phyloP scores from a whole-genome alignment of 345 rosid genomes.

The Erucastrum elatum region DNA sequence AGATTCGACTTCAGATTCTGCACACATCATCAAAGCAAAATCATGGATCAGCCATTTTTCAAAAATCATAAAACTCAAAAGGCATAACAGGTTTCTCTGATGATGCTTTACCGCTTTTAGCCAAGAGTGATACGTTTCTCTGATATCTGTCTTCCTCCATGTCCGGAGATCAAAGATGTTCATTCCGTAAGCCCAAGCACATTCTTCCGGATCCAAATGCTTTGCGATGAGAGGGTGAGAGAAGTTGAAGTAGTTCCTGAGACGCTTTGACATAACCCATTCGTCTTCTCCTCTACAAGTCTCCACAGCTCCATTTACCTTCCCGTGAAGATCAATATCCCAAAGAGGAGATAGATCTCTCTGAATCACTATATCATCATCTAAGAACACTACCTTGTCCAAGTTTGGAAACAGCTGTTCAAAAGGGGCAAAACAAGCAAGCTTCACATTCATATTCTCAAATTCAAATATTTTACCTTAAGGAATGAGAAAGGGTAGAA shows the following conservation, averaged over 20 bases:
- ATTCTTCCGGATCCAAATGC: conserved; percentile 83
- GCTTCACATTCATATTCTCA: conserved; percentile 16
- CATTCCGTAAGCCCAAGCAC: conserved; percentile 99
- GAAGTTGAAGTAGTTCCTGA: conserved; percentile 97
- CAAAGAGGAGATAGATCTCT: conserved; percentile 89
- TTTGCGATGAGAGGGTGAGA: conserved; percentile 87
- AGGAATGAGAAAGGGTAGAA: not conserved
- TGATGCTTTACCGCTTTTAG: conserved; percentile 67
- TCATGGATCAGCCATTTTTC: not conserved
- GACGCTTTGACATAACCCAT: conserved; percentile 98
- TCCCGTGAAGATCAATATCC: conserved; percentile 85
- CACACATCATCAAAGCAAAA: conserved; percentile 16
- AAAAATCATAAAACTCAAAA: not conserved
- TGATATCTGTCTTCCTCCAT: conserved; percentile 87
- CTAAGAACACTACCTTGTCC: conserved; percentile 91
- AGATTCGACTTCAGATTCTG: conserved; percentile 93
- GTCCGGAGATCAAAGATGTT: conserved; percentile 86
- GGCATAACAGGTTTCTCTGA: not conserved
- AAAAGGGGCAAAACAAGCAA: conserved; percentile 27
- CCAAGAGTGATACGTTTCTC: conserved; percentile 93
- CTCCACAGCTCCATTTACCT: conserved; percentile 98
- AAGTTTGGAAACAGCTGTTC: conserved; percentile 94
- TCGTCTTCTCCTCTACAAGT: conserved; percentile 96
- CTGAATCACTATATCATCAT: conserved; percentile 95
- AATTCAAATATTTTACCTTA: not conserved